Conservation (phyloP, 352 stramenopile species). For the Thraustotheca clavata region DNA sequence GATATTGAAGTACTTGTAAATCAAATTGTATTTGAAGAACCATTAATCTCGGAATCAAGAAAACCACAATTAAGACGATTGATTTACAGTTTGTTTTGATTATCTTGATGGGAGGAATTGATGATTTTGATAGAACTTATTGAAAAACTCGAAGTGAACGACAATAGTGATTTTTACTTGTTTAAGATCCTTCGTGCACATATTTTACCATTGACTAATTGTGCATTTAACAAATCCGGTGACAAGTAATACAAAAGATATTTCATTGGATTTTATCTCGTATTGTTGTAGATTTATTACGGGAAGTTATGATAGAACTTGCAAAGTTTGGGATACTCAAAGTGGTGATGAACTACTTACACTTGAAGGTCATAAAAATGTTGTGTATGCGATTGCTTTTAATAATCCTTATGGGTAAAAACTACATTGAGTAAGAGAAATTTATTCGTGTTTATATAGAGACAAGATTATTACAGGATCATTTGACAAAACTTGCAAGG, state of each 20-base stretch:
- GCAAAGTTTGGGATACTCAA: constrained; percentile 94
- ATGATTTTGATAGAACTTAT: constrained; percentile 72
- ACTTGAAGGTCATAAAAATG: constrained; percentile 93
- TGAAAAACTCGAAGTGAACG: constrained; percentile 92
- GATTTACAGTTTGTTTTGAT: constrained; percentile 76
- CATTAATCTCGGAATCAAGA: constrained; percentile 86
- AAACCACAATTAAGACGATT: constrained; percentile 91
- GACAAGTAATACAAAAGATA: constrained; percentile 65
- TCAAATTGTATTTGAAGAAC: constrained; percentile 93
- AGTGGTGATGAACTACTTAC: constrained; percentile 91
- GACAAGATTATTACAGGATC: constrained; percentile 94
- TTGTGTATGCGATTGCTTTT: constrained; percentile 95
- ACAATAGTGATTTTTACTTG: constrained; percentile 93
- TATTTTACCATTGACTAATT: constrained; percentile 94
- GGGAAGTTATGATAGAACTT: constrained; percentile 92
- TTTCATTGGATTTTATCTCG: background rate
- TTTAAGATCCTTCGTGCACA: constrained; percentile 95
- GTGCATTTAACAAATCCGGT: constrained; percentile 94
- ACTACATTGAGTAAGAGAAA: constrained; percentile 7
- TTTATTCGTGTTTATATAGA: constrained; percentile 22
- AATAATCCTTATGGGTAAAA: constrained; percentile 93
- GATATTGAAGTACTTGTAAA: constrained; percentile 93
- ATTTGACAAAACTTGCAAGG: constrained; percentile 95
- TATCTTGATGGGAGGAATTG: background rate
- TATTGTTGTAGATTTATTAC: constrained; percentile 85